phyloP scores from a whole-genome alignment of 108 stramenopile genomes.

The Fistulifera solaris region DNA sequence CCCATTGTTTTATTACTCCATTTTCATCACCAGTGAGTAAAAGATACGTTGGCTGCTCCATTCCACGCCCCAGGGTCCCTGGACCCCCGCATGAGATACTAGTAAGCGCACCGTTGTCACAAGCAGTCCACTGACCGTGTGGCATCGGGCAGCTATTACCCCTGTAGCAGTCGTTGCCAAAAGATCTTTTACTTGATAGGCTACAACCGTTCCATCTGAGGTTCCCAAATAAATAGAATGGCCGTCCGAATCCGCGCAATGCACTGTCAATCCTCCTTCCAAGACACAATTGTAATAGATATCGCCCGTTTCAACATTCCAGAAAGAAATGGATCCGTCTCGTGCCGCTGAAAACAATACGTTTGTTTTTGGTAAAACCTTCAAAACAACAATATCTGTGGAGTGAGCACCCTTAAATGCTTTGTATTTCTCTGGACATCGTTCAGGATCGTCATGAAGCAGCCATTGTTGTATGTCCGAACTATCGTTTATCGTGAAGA shows the following conservation, averaged over 20 bases:
- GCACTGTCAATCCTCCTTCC: constrained; percentile 4
- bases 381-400: constrained; percentile 26
- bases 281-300: constrained; percentile 27
- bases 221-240: constrained; percentile 39
- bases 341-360: constrained; percentile 37
- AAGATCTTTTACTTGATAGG: constrained; percentile 24
- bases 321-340: constrained; percentile 46
- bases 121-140: constrained; percentile 30
- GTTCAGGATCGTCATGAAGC: not conserved
- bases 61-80: constrained; percentile 22
- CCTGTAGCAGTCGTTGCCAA: constrained; percentile 11
- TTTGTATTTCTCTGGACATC: not conserved
- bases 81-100: constrained; percentile 38
- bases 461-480: constrained; percentile 1
- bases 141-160: constrained; percentile 21
- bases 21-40: constrained; percentile 50
- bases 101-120: constrained; percentile 29
- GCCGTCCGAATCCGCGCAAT: constrained; percentile 30
- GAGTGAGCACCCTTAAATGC: constrained; percentile 24
- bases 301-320: constrained; percentile 40
- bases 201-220: constrained; percentile 32
- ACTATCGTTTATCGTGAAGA: not conserved
- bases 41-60: constrained; percentile 18
- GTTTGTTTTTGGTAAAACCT: constrained; percentile 17
- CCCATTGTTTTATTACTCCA: constrained; percentile 56